Base-by-base conservation (phyloP, 78 protist genomes). In the Andalucia godoyi region DNA sequence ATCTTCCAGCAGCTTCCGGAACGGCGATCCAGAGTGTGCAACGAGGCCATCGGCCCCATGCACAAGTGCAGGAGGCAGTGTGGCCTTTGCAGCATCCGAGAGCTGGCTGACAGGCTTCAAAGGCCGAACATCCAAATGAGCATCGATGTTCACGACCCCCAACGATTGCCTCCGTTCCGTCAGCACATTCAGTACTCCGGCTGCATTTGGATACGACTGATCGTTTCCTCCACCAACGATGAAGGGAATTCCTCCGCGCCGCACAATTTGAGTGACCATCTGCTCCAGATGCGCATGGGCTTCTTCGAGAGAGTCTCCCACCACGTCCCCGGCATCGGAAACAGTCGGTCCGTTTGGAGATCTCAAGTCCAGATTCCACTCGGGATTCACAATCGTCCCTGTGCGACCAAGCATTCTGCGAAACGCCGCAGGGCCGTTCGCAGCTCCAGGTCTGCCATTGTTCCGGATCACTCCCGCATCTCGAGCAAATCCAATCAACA, bases 181-280 rank as follows among this genome's bases (percentile, higher is more conserved):
- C 32, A 51, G 18, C 12, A 10, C n/a, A n/a, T 3, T 30, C 46
- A 60, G 8, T 13, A 67, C 53, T 6, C 66, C 82, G 1, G 47
- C 38, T 27, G 57, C 75, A 37, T 68, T 68, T 45, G 82, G 70
- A 8, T 36, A 66, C 12, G 68, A 50, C 33, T 68, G 66, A 45
- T 77, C 83, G 64, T 77, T 67, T 25, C 83, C 83, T 3, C 83
- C 83, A 4, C 83, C 83, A 2, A 77, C 42, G 23, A 77, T 64
- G 30, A 77, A 77, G 15, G 83, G 77, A 23, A 77, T 30, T 25
- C 45, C 45, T 23, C 70, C 74, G 3, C 7, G 27, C 2, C 13
- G 18, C 12, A 61, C n/a, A 2, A 49, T 4, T 9, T 27, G 23
- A 23, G 68, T 15, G 36, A 77, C 75, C 1, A 4, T 15, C 23